Evolutionary conservation across 352 stramenopile species (phyloP).

Genomic region (Globisporangium orthogonon): DNA sequence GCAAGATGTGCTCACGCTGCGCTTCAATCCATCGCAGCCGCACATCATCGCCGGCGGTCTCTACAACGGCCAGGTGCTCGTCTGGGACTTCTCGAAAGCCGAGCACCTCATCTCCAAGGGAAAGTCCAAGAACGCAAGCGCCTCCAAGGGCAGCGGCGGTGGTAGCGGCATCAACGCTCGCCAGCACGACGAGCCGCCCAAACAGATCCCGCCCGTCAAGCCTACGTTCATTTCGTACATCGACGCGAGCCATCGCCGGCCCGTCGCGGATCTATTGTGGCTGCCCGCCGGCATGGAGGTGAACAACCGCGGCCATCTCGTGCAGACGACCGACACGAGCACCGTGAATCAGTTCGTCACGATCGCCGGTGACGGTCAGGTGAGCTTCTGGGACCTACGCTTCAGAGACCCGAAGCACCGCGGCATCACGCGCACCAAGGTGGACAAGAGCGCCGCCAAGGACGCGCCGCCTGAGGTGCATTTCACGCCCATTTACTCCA

Average conservation of each 20-base stretch:
- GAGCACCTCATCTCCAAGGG: slow-evolving; percentile 58
- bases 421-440: slow-evolving; percentile 51
- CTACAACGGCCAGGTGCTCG: slow-evolving; percentile 86
- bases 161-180: neutral
- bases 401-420: slow-evolving; percentile 87
- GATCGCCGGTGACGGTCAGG: slow-evolving; percentile 86
- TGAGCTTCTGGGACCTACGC: slow-evolving; percentile 90
- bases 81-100: slow-evolving; percentile 88
- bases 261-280: slow-evolving; percentile 87
- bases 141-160: slow-evolving; percentile 10
- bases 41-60: slow-evolving; percentile 76
- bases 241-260: slow-evolving; percentile 79
- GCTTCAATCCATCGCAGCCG: slow-evolving; percentile 86
- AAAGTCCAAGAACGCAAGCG: slow-evolving; percentile 33
- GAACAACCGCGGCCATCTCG: slow-evolving; percentile 83
- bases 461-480: slow-evolving; percentile 60
- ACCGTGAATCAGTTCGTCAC: slow-evolving; percentile 89
- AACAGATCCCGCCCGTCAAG: slow-evolving; percentile 68
- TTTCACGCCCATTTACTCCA: slow-evolving; percentile 82
- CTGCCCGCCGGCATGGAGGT: slow-evolving; percentile 81
- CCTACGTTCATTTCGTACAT: slow-evolving; percentile 80
- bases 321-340: slow-evolving; percentile 33
- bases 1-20: slow-evolving; percentile 85
- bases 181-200: slow-evolving; percentile 31
- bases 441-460: slow-evolving; percentile 54